These are phyloP conservation scores for Adansonia madagascariensis DNA, from an alignment of 441 rosid species.

Conservation along the genomic window DNA sequence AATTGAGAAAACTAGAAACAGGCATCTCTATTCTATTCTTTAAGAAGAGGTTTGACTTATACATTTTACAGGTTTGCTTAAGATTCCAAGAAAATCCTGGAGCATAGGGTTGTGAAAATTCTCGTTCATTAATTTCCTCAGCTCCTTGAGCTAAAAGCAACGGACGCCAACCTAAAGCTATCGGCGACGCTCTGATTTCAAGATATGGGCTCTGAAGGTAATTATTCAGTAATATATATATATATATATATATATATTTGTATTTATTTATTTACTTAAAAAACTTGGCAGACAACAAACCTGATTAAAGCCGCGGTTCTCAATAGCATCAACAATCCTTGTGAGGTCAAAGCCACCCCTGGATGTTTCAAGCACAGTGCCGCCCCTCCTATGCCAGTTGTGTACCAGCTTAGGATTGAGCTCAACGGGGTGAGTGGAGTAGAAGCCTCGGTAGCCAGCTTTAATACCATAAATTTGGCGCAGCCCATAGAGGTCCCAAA, in stretches of 20 bases:
- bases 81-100: no score
- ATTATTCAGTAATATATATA: not conserved
- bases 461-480: slow-evolving; percentile 64
- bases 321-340: slow-evolving; percentile 71
- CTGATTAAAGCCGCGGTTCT: slow-evolving; percentile 64
- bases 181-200: no score
- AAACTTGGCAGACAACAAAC: slow-evolving; percentile 32
- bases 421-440: slow-evolving; percentile 51
- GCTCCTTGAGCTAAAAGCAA: no score
- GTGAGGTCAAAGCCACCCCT: slow-evolving; percentile 75
- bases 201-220: no score
- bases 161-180: no score
- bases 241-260: not conserved
- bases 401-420: slow-evolving; percentile 69
- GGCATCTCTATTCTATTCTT: no score
- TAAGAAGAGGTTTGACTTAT: no score
- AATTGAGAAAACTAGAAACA: no score
- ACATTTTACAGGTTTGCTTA: no score
- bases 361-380: slow-evolving; percentile 78
- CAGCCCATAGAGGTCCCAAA: slow-evolving; percentile 85
- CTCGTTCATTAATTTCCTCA: no score
- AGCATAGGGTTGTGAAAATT: no score
- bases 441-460: slow-evolving; percentile 89
- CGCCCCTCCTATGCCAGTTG: slow-evolving; percentile 75
- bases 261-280: no score